Evolutionary conservation across 306 rosid species (phyloP).

Genomic region (barrel medic (Medicago truncatula)): MtrunA17r5.0-ANR NC_053048.1:47925001-47925500

Average conservation of each 20-base stretch:
- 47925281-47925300: background rate
- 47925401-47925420: slow-evolving; percentile 24
- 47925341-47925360: slow-evolving; percentile 36
- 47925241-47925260: slow-evolving; percentile 7
- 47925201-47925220: background rate
- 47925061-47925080: no score
- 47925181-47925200: slow-evolving; percentile 9
- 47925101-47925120: no score
- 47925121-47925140: slow-evolving; percentile 20
- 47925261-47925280: slow-evolving; percentile 29
- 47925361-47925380: slow-evolving; percentile 35
- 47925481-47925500: slow-evolving; percentile 32
- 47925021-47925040: no score
- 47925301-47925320: slow-evolving; percentile 45
- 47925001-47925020: no score
- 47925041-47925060: no score
- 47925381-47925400: slow-evolving; percentile 32
- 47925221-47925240: background rate
- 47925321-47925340: slow-evolving; percentile 24
- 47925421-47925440: slow-evolving; percentile 26
- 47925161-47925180: slow-evolving; percentile 14
- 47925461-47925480: slow-evolving; percentile 29
- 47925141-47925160: slow-evolving; percentile 17
- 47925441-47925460: slow-evolving; percentile 26
- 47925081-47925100: no score